A percentile compares a stretch with the other conserved stretches of the same genome.
These are phyloP conservation scores for Tetrahymena thermophila DNA, from an alignment of 73 alveolate genomes.

Conservation along the genomic window DNA sequence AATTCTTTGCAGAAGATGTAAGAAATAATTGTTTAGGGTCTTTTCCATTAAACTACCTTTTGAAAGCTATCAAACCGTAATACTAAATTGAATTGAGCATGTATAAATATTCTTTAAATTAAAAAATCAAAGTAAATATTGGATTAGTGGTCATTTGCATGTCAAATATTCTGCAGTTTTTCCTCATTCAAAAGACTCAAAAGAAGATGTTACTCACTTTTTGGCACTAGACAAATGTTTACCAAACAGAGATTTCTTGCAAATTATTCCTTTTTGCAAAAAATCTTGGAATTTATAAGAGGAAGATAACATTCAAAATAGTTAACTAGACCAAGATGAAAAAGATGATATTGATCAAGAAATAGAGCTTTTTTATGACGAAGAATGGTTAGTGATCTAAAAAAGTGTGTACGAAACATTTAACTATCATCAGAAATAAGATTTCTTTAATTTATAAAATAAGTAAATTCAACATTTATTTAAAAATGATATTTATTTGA, in stretches of 20 bases:
- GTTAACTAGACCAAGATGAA: background rate
- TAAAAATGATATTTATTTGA: background rate
- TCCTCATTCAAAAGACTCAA: conserved; percentile 4
- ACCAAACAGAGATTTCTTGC: conserved; percentile 52
- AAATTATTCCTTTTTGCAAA: conserved; percentile 5
- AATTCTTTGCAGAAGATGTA: conserved; percentile 35
- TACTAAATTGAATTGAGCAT: background rate
- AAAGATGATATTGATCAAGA: background rate
- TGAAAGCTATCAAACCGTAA: conserved; percentile 43
- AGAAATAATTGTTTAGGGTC: conserved; percentile 41
- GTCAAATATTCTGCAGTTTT: conserved; percentile 45
- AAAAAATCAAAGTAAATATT: conserved; percentile 10
- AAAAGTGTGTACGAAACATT: conserved; percentile 19
- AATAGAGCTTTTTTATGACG: conserved; percentile 20
- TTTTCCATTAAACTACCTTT: conserved; percentile 12
- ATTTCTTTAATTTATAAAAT: conserved; percentile 3
- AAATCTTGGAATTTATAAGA: background rate
- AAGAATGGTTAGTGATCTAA: conserved; percentile 58
- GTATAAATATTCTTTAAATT: background rate
- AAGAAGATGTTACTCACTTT: conserved; percentile 17
- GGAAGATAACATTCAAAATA: background rate
- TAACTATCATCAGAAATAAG: conserved; percentile 6
- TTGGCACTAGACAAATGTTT: conserved; percentile 66
- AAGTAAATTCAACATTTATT: background rate
- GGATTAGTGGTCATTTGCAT: conserved; percentile 73